These are phyloP conservation scores for Nymphaea colorata DNA, from an alignment of 164 flowering plant species.

Conservation along the genomic window DNA sequence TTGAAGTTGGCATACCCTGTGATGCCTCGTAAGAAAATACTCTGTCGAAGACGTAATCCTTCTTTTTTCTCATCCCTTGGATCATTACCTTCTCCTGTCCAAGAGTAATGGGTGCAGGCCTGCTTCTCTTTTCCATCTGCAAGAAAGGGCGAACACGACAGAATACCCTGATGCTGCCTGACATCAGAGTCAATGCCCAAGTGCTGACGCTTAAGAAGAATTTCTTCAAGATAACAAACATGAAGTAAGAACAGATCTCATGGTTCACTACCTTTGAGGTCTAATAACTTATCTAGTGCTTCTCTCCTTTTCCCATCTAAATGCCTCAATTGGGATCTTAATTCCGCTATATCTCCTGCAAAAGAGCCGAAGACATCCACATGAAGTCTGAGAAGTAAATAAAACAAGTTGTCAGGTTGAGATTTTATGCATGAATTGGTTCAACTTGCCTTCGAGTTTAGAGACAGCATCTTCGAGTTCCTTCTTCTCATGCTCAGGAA, in stretches of 20 bases:
- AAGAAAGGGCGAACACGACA: constrained; percentile 62
- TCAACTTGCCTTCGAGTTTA: constrained; percentile 39
- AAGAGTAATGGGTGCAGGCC: constrained; percentile 30
- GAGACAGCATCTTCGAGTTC: constrained; percentile 34
- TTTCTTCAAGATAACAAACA: background rate
- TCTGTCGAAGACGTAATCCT: constrained; percentile 57
- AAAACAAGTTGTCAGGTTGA: no score
- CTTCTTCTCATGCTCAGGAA: constrained; percentile 50
- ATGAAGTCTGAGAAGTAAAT: no score
- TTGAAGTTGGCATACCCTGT: constrained; percentile 40
- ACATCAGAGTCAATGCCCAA: constrained; percentile 3
- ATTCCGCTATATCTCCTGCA: constrained; percentile 40
- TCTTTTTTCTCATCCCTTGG: constrained; percentile 31
- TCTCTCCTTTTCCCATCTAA: constrained; percentile 43
- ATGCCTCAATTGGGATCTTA: constrained; percentile 33
- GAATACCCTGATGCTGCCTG: constrained; percentile 72
- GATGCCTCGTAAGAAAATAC: constrained; percentile 45
- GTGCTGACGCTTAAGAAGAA: background rate
- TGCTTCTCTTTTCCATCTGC: constrained; percentile 20
- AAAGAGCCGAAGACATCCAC: background rate
- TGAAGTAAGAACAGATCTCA: background rate
- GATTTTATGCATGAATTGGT: no score
- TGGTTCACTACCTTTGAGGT: constrained; percentile 48
- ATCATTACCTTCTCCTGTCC: constrained; percentile 42
- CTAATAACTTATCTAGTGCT: constrained; percentile 54